Conservation (phyloP, 495 filamentous ascomycete genomes). For the Podospora pseudopauciseta region DNA sequence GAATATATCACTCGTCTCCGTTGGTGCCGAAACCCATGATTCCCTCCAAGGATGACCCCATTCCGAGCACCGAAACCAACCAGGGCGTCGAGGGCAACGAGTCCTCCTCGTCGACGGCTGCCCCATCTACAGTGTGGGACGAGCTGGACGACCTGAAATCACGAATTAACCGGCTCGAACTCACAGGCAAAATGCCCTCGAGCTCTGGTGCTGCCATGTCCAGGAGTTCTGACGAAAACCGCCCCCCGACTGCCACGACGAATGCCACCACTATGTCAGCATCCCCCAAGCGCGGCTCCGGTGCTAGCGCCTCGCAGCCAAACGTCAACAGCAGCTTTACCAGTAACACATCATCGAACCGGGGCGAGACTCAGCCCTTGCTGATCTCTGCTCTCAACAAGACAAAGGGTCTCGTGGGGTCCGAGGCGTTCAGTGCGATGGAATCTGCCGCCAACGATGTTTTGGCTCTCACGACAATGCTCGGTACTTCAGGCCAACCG, state of each 20-base stretch:
- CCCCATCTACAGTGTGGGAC: conserved; percentile 94
- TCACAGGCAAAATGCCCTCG: conserved; percentile 80
- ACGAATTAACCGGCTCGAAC: conserved; percentile 84
- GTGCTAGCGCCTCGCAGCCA: conserved; percentile 38
- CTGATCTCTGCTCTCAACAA: conserved; percentile 78
- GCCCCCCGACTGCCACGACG: conserved; percentile 86
- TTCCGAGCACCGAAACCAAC: conserved; percentile 29
- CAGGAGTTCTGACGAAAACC: conserved; percentile 62
- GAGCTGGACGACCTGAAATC: conserved; percentile 95
- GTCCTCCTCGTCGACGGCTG: conserved; percentile 79
- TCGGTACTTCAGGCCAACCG: conserved; percentile 60
- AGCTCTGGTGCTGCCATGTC: conserved; percentile 77
- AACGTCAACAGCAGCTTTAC: conserved; percentile 3
- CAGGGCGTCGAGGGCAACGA: conserved; percentile 61
- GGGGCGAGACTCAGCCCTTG: conserved; percentile 63
- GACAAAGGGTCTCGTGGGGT: conserved; percentile 59
- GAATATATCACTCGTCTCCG: conserved; percentile 56
- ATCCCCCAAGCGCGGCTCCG: conserved; percentile 67
- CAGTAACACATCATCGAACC: conserved; percentile 28
- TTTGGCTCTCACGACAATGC: conserved; percentile 65
- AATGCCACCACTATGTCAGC: conserved; percentile 90
- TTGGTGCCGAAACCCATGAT: conserved; percentile 48
- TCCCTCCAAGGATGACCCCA: conserved; percentile 31
- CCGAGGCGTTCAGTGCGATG: conserved; percentile 74
- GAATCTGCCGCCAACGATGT: conserved; percentile 82